These are phyloP conservation scores for Cadophora malorum DNA, from an alignment of 2,329 filamentous ascomycete species.

Conservation along the genomic window DNA sequence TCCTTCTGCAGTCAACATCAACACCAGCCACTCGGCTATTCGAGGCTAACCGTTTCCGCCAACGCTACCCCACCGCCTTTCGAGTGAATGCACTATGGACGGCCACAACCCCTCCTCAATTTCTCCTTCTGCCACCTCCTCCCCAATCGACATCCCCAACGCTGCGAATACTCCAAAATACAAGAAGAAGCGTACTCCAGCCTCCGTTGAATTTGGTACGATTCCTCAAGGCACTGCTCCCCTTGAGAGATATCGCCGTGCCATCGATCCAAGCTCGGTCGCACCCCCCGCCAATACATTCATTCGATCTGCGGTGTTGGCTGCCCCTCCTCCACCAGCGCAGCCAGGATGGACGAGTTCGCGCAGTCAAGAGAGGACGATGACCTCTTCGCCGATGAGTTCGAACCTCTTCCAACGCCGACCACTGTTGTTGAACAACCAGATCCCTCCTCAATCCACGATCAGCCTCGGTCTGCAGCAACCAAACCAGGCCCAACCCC, in stretches of 20 bases:
- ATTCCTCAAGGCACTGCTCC: constrained; percentile 12
- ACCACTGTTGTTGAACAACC: constrained; percentile 32
- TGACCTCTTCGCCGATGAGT: constrained; percentile 46
- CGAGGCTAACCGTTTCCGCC: neutral
- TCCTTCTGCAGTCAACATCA: neutral
- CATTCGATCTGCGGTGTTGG: neutral
- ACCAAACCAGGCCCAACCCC: constrained; percentile 4
- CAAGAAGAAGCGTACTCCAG: neutral
- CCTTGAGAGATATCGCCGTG: constrained; percentile 1
- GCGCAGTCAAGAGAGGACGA: constrained; percentile 45
- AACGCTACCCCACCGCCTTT: constrained; percentile 6
- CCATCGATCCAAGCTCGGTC: constrained; percentile 2
- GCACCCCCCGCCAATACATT: constrained; percentile 9
- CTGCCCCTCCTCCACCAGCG: neutral
- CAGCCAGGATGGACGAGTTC: constrained; percentile 44
- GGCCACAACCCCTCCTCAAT: constrained; percentile 1
- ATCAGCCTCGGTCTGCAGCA: neutral
- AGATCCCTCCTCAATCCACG: constrained; percentile 7
- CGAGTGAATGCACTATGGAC: neutral
- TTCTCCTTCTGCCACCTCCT: neutral
- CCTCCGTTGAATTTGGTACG: neutral
- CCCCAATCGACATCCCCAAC: constrained; percentile 5
- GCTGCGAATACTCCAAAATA: neutral
- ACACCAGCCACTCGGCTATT: neutral
- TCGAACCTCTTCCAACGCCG: constrained; percentile 41